Base-by-base conservation (phyloP, 2,329 filamentous ascomycete species). In the Metarhizium anisopliae region DNA sequence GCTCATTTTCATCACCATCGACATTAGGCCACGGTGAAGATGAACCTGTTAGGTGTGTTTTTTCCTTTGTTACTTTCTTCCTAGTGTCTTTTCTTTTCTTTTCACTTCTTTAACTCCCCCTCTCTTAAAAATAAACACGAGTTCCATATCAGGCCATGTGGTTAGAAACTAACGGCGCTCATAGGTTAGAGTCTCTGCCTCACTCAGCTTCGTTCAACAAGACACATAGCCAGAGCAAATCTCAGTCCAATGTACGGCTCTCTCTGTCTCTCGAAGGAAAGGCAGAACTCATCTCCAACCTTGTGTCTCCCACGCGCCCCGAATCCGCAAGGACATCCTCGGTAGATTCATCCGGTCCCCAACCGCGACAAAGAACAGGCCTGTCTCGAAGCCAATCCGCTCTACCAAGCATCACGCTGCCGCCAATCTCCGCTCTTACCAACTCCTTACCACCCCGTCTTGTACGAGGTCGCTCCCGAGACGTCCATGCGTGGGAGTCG, bases 401-500 rank as follows among this genome's bases (percentile, higher is more conserved):
- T 18, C 72, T 86, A 42, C 74, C 78, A 42, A 75, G 79, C 55
- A 72, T 81, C 59, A 84, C 80, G 4, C 73, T 84, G n/a, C 77
- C 79, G 29, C 78, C 80, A 52, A 79, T 82, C 57, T 79, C 79
- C 4, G 70, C 75, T 16, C 67, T 83, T 45, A 81, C 79, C 10
- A 74, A 71, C 63, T 69, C 74, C n/a, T 70, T 82, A 14, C 78
- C 80, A 30, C 81, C 80, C 20, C 76, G 77, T 40, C 73, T 86
- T 18, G 73, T 75, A 38, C 84, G 85, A 55, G 89, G 89, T 55
- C 82, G 93, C 56, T 96, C 92, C 56, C 85, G 90, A 55, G 89
- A 96, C 68, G 89, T 91, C 18, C 85, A 91, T 52, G 89, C 87
- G 6, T 96, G 93, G 93, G 90, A 95, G 66, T 90, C 90, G 56